Evolutionary conservation across 2,329 filamentous ascomycete genomes (phyloP).

Genomic region (Alternaria burnsii): DNA sequence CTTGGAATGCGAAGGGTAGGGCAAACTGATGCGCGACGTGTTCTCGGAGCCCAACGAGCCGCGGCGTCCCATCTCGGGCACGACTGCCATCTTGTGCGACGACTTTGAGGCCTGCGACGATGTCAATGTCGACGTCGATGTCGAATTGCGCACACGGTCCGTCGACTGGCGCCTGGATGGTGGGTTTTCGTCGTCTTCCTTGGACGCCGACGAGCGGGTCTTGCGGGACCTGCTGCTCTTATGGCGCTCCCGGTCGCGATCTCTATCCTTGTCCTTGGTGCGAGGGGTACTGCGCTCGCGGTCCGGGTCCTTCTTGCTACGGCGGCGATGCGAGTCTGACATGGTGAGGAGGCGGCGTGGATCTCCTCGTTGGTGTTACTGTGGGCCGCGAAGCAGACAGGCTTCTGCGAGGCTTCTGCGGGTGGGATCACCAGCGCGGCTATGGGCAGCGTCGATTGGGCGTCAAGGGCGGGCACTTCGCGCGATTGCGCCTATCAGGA

Average conservation of each 20-base stretch:
- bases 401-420: constrained; percentile 24
- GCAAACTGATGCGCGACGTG: constrained; percentile 57
- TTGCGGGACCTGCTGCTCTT: constrained; percentile 41
- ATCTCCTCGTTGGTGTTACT: constrained; percentile 31
- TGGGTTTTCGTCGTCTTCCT: constrained; percentile 36
- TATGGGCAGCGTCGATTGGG: constrained; percentile 43
- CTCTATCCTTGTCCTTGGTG: constrained; percentile 37
- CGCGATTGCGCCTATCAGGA: constrained; percentile 45
- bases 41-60: constrained; percentile 45
- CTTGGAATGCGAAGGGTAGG: constrained; percentile 87
- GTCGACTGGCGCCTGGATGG: constrained; percentile 31
- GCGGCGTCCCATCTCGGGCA: constrained; percentile 59
- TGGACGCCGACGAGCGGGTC: constrained; percentile 41
- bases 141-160: constrained; percentile 39
- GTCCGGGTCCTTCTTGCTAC: constrained; percentile 43
- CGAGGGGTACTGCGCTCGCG: constrained; percentile 38
- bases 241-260: constrained; percentile 35
- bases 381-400: constrained; percentile 19
- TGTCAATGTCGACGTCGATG: constrained; percentile 25
- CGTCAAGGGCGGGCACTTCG: constrained; percentile 28
- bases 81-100: constrained; percentile 50
- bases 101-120: constrained; percentile 36
- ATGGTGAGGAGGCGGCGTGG: constrained; percentile 32
- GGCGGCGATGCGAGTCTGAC: constrained; percentile 49
- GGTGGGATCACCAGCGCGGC: constrained; percentile 39